Percentiles rank a stretch among this genome's conserved stretches.
Evolutionary conservation across 2,329 filamentous ascomycete species (phyloP).

Genomic region (Lizonia empirigonia): DNA sequence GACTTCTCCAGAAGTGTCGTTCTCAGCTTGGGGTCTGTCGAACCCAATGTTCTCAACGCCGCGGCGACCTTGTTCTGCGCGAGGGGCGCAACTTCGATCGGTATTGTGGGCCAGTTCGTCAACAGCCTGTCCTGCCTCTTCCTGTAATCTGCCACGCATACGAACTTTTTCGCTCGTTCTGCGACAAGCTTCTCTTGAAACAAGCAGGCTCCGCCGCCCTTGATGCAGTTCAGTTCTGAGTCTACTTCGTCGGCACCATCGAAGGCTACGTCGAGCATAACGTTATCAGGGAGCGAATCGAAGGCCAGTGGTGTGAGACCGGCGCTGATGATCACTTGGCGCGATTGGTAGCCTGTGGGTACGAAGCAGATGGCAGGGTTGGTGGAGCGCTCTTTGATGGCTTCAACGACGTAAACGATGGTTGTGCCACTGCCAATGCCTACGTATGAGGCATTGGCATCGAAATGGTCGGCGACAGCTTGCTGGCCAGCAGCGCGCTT

Average conservation of each 20-base stretch:
- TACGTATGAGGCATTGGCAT: slow-evolving; percentile 65
- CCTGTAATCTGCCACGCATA: slow-evolving; percentile 89
- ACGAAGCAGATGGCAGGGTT: slow-evolving; percentile 75
- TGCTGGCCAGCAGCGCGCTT: slow-evolving; percentile 76
- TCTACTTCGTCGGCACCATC: slow-evolving; percentile 98
- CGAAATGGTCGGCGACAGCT: slow-evolving; percentile 74
- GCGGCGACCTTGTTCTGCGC: slow-evolving; percentile 77
- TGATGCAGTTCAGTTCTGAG: slow-evolving; percentile 92
- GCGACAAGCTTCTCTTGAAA: slow-evolving; percentile 98
- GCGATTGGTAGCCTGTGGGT: slow-evolving; percentile 90
- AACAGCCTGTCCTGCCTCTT: slow-evolving; percentile 81
- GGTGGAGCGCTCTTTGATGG: slow-evolving; percentile 60
- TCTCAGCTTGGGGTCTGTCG: slow-evolving; percentile 71
- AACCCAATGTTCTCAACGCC: slow-evolving; percentile 75
- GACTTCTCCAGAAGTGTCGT: slow-evolving; percentile 77
- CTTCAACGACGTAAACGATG: slow-evolving; percentile 83
- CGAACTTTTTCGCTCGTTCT: slow-evolving; percentile 79
- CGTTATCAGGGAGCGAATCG: slow-evolving; percentile 70
- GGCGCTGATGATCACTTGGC: slow-evolving; percentile 80
- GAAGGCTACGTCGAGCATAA: slow-evolving; percentile 83
- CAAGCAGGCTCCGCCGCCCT: slow-evolving; percentile 94
- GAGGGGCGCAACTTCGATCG: slow-evolving; percentile 90
- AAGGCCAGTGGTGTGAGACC: slow-evolving; percentile 79
- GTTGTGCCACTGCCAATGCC: slow-evolving; percentile 84
- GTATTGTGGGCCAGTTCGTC: slow-evolving; percentile 79